Evolutionary conservation across 2,329 filamentous ascomycete species (phyloP).

Genomic region (Alternaria sp.): DNA sequence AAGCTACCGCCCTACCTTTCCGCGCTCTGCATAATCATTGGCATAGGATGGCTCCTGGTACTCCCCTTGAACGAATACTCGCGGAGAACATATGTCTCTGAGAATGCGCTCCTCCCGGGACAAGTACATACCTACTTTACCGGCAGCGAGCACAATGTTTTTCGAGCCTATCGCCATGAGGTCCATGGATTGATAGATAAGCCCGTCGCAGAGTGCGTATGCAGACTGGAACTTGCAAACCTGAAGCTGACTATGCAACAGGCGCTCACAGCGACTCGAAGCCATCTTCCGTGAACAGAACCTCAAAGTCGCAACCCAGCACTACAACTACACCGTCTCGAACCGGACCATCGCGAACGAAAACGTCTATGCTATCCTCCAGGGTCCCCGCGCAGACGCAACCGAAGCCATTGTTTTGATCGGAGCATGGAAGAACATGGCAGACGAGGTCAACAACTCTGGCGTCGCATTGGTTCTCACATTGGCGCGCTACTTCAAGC

Average conservation of each 20-base stretch:
- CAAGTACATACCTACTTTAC: conserved; percentile 99
- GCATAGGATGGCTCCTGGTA: conserved; percentile 87
- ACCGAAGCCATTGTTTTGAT: conserved; percentile 96
- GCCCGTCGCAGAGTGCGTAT: conserved; percentile 49
- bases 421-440: conserved; percentile 85
- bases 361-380: conserved; percentile 92
- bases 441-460: conserved; percentile 81
- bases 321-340: conserved; percentile 83
- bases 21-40: conserved; percentile 82
- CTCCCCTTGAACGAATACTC: conserved; percentile 92
- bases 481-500: conserved; percentile 92
- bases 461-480: conserved; percentile 88
- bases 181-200: conserved; percentile 68
- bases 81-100: conserved; percentile 92
- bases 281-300: conserved; percentile 80
- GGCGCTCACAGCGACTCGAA: conserved; percentile 73
- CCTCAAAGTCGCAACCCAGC: conserved; percentile 86
- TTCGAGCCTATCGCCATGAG: conserved; percentile 89
- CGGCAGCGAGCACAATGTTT: conserved; percentile 94
- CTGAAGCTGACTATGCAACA: conserved; percentile 51
- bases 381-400: conserved; percentile 92
- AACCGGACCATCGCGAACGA: conserved; percentile 79
- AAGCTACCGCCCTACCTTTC: conserved; percentile 90
- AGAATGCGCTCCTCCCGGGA: conserved; percentile 93
- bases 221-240: neutral